Evolutionary conservation across 1,139 yeast genomes (phyloP).

Genomic region (Nakaseomyces sp.): DNA sequence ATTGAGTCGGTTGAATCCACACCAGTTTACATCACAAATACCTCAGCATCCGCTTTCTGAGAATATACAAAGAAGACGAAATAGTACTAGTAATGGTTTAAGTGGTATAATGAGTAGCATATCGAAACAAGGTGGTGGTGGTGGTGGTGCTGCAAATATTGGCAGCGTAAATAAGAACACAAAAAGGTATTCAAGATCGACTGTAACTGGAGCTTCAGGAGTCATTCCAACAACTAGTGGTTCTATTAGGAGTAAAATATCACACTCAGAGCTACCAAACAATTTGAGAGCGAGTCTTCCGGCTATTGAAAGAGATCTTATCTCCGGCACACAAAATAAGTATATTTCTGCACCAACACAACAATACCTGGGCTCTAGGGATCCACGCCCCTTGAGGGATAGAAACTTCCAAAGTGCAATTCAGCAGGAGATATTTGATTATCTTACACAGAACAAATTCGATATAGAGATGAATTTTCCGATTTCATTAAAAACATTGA

Average conservation of each 20-base stretch:
- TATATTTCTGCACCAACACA: conserved; percentile 5
- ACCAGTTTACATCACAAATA: conserved; percentile 21
- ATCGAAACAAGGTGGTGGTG: conserved; percentile 13
- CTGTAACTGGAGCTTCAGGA: conserved; percentile 11
- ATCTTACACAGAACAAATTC: conserved; percentile 52
- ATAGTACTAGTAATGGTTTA: conserved; percentile 17
- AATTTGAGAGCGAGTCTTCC: conserved; percentile 3
- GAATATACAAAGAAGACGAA: conserved; percentile 15
- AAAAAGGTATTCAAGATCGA: conserved; percentile 13
- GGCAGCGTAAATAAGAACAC: not conserved
- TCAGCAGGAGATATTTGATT: conserved; percentile 61
- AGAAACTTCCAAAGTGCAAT: conserved; percentile 54
- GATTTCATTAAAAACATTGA: conserved; percentile 54
- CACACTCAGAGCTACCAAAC: not conserved
- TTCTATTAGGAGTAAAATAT: not conserved
- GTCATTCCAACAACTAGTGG: not conserved
- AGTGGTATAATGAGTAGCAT: conserved; percentile 20
- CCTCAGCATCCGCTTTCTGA: conserved; percentile 7
- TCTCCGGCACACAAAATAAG: not conserved
- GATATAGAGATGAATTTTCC: conserved; percentile 69
- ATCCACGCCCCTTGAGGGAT: conserved; percentile 75
- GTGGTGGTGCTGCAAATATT: too few relatives aligned
- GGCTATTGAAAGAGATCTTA: not conserved
- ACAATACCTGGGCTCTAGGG: conserved; percentile 31
- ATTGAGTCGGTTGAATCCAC: conserved; percentile 14